A percentile compares a stretch with the other conserved stretches of the same genome.
Evolutionary conservation across 2,329 filamentous ascomycete genomes (phyloP).

Genomic region (Verticillium longisporum): DNA sequence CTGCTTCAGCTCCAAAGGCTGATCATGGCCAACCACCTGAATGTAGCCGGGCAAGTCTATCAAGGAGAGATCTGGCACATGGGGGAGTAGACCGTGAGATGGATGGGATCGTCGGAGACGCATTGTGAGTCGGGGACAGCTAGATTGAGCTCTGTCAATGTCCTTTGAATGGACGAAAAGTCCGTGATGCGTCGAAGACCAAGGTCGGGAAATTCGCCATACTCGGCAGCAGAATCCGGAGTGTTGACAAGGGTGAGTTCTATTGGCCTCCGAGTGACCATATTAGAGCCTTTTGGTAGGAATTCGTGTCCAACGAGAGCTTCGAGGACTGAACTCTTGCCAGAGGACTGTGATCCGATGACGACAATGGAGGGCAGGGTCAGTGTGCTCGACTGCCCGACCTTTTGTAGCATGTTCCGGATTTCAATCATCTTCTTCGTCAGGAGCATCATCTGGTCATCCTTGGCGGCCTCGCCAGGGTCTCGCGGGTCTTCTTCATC

Average conservation of each 20-base stretch:
- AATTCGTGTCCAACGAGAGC: conserved; percentile 98
- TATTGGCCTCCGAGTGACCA: conserved; percentile 94
- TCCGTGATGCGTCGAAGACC: conserved; percentile 86
- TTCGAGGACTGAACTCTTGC: conserved; percentile 95
- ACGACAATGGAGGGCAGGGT: conserved; percentile 97
- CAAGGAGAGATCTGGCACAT: conserved; percentile 89
- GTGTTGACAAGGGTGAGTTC: conserved; percentile 96
- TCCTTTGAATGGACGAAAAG: conserved; percentile 86
- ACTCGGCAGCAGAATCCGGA: conserved; percentile 77
- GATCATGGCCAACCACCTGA: conserved; percentile 85
- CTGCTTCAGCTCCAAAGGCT: conserved; percentile 85
- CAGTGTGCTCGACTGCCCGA: conserved; percentile 84
- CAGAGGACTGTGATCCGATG: conserved; percentile 95
- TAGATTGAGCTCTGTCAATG: conserved; percentile 87
- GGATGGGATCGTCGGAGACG: conserved; percentile 94
- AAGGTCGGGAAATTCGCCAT: conserved; percentile 91
- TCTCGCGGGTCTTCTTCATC: conserved; percentile 57
- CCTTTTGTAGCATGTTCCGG: conserved; percentile 78
- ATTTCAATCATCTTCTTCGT: conserved; percentile 99
- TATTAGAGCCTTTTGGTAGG: conserved; percentile 94
- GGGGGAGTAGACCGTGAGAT: conserved; percentile 89
- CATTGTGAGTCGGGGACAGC: conserved; percentile 88
- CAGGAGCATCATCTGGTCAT: conserved; percentile 99
- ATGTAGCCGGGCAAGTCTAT: conserved; percentile 98
- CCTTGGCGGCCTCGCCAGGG: conserved; percentile 63